Conservation (phyloP, 2,329 filamentous ascomycete species). For the Aspergillus sp. region DNA sequence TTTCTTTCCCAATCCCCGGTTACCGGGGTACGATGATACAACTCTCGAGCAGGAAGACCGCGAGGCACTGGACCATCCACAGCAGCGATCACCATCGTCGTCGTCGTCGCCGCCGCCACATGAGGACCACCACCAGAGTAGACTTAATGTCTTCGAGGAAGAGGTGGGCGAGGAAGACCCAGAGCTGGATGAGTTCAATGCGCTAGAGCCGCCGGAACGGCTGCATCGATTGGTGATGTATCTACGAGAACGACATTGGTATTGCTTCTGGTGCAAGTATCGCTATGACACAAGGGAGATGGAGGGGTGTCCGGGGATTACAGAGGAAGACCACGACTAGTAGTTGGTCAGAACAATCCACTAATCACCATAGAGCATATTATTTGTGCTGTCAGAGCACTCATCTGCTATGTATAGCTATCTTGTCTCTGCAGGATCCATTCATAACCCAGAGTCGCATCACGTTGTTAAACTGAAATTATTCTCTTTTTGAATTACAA, state of each 20-base stretch:
- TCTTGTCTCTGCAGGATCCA: no score
- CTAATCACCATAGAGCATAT: no score
- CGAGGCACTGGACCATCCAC: constrained; percentile 53
- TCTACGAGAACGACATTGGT: constrained; percentile 62
- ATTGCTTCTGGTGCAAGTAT: constrained; percentile 97
- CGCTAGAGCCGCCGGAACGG: constrained; percentile 57
- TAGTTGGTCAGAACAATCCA: background rate
- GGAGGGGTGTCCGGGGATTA: constrained; percentile 81
- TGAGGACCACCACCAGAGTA: background rate
- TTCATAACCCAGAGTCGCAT: no score
- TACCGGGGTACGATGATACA: constrained; percentile 60
- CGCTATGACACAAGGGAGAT: constrained; percentile 62
- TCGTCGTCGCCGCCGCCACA: background rate
- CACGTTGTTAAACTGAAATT: no score
- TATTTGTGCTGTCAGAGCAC: no score
- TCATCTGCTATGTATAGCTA: no score
- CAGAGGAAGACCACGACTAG: constrained; percentile 73
- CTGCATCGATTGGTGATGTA: constrained; percentile 59
- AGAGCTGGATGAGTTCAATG: constrained; percentile 73
- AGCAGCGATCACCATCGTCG: no score
- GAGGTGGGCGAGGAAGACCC: constrained; percentile 63
- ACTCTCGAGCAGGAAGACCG: constrained; percentile 66
- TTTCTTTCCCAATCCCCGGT: constrained; percentile 29
- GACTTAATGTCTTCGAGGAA: constrained; percentile 36
- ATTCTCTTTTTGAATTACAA: no score